Percentiles rank a stretch among this genome's conserved stretches.
phyloP scores from a whole-genome alignment of 768 basidiomycete genomes.

The Serendipita indica region DNA sequence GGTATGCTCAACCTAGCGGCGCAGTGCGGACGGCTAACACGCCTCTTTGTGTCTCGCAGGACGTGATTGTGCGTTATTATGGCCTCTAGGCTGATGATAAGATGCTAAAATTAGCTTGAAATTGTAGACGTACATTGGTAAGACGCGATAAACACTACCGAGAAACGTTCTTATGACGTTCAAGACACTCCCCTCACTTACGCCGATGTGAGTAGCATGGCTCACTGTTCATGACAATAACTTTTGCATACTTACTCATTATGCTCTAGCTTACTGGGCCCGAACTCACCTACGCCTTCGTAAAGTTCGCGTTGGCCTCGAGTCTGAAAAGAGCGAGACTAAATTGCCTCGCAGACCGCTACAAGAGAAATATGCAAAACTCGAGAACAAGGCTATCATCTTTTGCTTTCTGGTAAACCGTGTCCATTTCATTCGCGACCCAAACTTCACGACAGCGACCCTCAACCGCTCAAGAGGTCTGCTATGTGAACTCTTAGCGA shows the following conservation, averaged over 20 bases:
- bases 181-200: constrained; percentile 72
- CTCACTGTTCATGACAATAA: too few relatives aligned
- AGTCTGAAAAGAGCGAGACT: not conserved
- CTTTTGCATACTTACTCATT: not conserved
- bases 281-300: constrained; percentile 80
- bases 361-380: constrained; percentile 71
- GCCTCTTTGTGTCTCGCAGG: not conserved
- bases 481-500: constrained; percentile 84
- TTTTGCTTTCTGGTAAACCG: constrained; percentile 84
- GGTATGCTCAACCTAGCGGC: too few relatives aligned
- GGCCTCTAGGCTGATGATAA: not conserved
- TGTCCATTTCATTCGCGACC: constrained; percentile 69
- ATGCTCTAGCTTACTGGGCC: constrained; percentile 53
- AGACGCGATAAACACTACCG: not conserved
- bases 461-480: constrained; percentile 61
- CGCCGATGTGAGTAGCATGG: constrained; percentile 44
- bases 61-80: constrained; percentile 12
- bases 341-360: constrained; percentile 40
- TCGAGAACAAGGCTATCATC: constrained; percentile 68
- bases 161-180: not conserved
- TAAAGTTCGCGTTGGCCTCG: constrained; percentile 24
- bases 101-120: constrained; percentile 2
- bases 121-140: constrained; percentile 23
- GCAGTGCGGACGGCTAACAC: too few relatives aligned
- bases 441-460: constrained; percentile 49